Conservation (phyloP, 768 basidiomycete genomes). For the Crucibulum laeve region DNA sequence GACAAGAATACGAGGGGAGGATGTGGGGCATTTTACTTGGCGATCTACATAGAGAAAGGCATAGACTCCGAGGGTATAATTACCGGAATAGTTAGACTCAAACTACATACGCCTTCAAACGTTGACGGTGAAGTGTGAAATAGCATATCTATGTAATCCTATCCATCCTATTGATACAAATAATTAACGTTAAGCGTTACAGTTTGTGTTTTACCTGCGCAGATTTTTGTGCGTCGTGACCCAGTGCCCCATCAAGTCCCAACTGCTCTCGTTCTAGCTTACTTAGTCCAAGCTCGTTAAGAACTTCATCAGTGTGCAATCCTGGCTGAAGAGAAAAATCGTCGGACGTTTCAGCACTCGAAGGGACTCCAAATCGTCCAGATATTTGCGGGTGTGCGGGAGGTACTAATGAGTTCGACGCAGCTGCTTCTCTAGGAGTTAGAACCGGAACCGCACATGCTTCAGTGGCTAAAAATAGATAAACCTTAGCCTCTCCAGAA, state of each 20-base stretch:
- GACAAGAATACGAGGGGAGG: no score
- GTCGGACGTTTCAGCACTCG: neutral
- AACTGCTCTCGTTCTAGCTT: slow-evolving; percentile 34
- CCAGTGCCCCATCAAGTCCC: slow-evolving; percentile 43
- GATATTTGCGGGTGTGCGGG: slow-evolving; percentile 46
- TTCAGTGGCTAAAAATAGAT: slow-evolving; percentile 48
- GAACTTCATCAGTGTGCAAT: slow-evolving; percentile 47
- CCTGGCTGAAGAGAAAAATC: slow-evolving; percentile 38
- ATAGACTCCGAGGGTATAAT: no score
- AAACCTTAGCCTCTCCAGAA: neutral
- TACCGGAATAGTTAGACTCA: no score
- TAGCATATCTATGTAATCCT: no score
- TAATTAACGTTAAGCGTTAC: slow-evolving; percentile 1
- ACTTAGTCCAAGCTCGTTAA: slow-evolving; percentile 48
- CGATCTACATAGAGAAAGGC: no score
- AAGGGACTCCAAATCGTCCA: slow-evolving; percentile 1
- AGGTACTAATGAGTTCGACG: slow-evolving; percentile 39
- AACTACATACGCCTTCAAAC: no score
- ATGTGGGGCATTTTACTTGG: no score
- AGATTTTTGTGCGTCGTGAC: slow-evolving; percentile 19
- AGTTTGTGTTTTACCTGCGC: slow-evolving; percentile 11
- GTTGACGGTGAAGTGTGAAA: no score
- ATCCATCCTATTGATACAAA: no score
- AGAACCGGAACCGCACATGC: slow-evolving; percentile 72
- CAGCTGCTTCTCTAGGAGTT: slow-evolving; percentile 55